Percentiles rank a stretch among this genome's conserved stretches.
Conservation (phyloP, 2,329 filamentous ascomycete species). For the Leptographium lundbergii region DNA sequence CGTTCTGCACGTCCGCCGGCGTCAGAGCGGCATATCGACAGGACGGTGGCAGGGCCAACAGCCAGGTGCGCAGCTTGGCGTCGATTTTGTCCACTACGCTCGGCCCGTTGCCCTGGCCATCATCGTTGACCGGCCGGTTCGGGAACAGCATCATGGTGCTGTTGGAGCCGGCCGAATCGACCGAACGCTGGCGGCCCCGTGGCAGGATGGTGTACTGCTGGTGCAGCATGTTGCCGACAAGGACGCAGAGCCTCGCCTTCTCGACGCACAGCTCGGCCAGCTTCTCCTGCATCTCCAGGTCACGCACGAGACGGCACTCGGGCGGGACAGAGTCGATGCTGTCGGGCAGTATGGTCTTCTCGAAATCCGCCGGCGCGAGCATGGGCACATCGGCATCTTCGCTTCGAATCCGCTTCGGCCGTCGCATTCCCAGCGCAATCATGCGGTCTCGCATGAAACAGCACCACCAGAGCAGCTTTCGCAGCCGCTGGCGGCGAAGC, state of each 20-base stretch:
- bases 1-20: slow-evolving; percentile 43
- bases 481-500: slow-evolving; percentile 60
- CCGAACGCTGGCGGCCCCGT: slow-evolving; percentile 67
- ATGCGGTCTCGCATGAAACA: slow-evolving; percentile 91
- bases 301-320: slow-evolving; percentile 58
- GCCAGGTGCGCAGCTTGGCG: slow-evolving; percentile 66
- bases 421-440: slow-evolving; percentile 84
- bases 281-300: slow-evolving; percentile 60
- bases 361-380: slow-evolving; percentile 75
- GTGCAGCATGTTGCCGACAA: slow-evolving; percentile 78
- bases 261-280: slow-evolving; percentile 82
- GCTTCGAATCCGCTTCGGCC: slow-evolving; percentile 83
- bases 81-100: slow-evolving; percentile 72
- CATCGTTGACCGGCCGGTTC: slow-evolving; percentile 66
- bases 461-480: slow-evolving; percentile 97
- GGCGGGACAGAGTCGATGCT: slow-evolving; percentile 55
- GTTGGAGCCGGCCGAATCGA: slow-evolving; percentile 27
- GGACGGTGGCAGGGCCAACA: slow-evolving; percentile 54
- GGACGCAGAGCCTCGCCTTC: slow-evolving; percentile 79
- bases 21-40: slow-evolving; percentile 54
- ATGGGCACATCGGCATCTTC: slow-evolving; percentile 91
- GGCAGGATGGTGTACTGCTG: slow-evolving; percentile 88
- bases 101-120: slow-evolving; percentile 30
- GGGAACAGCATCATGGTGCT: slow-evolving; percentile 82
- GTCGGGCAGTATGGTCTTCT: slow-evolving; percentile 55